Evolutionary conservation across 192 early-diverging fungal genomes (phyloP), one percentile per base, ranked within the genome.

Genomic region (Rhizoclosmatium sp.): DNA sequence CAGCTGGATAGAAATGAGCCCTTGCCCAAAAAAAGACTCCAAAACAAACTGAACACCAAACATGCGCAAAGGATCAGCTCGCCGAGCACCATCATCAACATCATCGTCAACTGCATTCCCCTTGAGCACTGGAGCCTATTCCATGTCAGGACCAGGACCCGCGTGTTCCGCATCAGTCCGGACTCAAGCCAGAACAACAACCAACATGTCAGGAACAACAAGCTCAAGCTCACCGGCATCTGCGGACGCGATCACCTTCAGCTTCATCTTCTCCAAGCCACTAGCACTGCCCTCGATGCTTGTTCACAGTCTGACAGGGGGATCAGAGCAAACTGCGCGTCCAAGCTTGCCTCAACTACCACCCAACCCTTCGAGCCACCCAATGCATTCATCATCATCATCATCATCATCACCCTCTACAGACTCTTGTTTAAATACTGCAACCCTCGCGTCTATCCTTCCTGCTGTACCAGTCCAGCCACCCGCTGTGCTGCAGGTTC

Each of bases 191-290:
- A 19, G 40, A 65, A 39, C 62, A 69, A 49, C 47, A 41, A 41
- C 47, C 16, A 41, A 46, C 12, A 12, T 47, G 44, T 46, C 45
- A 12, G 12, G 19, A 12, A 46, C n/a, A 19, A 7, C 12, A n/a
- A 58, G 56, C 56, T n/a, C 21, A 58, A 58, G 56, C 12, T 31
- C 40, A 16, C 42, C 44, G 47, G 5, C 9, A 7, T 71, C 70
- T 9, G 31, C 9, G 16, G 23, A n/a, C 40, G 31, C 39, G 14
- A 44, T 75, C 72, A 62, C 72, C 41, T 75, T 75, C 72, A 23
- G 72, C 46, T 75, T 75, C 47, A 59, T 75, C 12, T 62, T 75
- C 14, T 23, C 49, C 3, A 19, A 12, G n/a, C 54, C 70, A 10
- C 9, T 21, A 19, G 60, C 60, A 31, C 51, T 54, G 51, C 51